Conservation (phyloP, 2,329 filamentous ascomycete genomes). For the Aspergillus sp. region DNA sequence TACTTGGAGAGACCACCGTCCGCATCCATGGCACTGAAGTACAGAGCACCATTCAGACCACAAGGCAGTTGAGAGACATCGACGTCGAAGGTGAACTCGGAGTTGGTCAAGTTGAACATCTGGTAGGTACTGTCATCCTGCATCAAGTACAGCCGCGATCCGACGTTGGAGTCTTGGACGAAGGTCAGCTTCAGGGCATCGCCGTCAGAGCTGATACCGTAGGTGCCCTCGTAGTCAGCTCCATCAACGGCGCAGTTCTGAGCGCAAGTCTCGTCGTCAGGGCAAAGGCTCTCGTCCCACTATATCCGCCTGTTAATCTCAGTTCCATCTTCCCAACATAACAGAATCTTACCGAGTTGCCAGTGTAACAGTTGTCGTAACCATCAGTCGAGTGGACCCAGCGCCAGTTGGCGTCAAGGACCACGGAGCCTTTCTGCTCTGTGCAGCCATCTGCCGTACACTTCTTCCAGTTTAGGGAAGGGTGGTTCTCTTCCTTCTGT, state of each 20-base stretch:
- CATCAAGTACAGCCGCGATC: conserved; percentile 58
- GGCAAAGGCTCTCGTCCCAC: conserved; percentile 44
- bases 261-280: conserved; percentile 45
- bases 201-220: conserved; percentile 47
- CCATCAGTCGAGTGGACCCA: conserved; percentile 46
- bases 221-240: conserved; percentile 47
- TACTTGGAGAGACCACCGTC: conserved; percentile 52
- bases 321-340: not conserved
- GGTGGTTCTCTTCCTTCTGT: conserved; percentile 36
- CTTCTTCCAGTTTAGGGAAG: conserved; percentile 47
- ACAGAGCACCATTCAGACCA: conserved; percentile 65
- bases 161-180: conserved; percentile 38
- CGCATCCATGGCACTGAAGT: conserved; percentile 54
- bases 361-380: conserved; percentile 51
- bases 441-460: conserved; percentile 50
- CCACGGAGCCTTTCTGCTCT: conserved; percentile 46
- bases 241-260: conserved; percentile 52
- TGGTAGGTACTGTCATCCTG: conserved; percentile 55
- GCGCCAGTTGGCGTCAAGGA: conserved; percentile 53
- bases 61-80: conserved; percentile 62
- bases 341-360: conserved; percentile 33
- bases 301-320: conserved; percentile 1
- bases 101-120: conserved; percentile 56
- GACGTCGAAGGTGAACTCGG: conserved; percentile 66
- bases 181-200: conserved; percentile 44